A percentile compares a stretch with the other conserved stretches of the same genome.
These are phyloP conservation scores for maize (Zea mays) DNA, from an alignment of 176 grass and related monocot species.

Conservation along the genomic window DNA sequence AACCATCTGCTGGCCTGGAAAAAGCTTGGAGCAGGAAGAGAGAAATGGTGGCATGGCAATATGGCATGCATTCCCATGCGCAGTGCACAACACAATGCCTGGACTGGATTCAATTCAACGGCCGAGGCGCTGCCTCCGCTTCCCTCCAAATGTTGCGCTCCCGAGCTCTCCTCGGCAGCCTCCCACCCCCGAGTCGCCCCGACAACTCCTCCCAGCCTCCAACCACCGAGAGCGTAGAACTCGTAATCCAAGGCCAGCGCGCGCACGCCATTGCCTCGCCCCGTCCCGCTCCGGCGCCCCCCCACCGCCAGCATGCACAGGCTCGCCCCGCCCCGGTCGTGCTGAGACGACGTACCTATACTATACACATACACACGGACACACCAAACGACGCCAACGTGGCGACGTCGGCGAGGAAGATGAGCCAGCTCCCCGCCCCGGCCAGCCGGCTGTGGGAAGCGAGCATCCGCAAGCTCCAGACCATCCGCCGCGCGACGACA, in stretches of 20 bases:
- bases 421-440: slow-evolving; percentile 45
- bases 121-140: not conserved
- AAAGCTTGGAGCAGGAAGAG: not conserved
- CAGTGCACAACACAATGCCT: not conserved
- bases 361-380: not conserved
- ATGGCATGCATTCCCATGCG: not conserved
- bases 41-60: not conserved
- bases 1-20: not conserved
- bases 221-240: not conserved
- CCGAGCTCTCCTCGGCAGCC: slow-evolving; percentile 26
- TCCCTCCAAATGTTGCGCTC: slow-evolving; percentile 45
- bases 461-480: slow-evolving; percentile 54
- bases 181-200: slow-evolving; percentile 30
- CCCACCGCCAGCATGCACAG: not conserved
- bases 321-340: not conserved
- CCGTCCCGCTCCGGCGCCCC: not conserved
- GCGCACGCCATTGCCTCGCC: not conserved
- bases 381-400: not conserved
- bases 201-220: slow-evolving; percentile 47
- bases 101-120: not conserved
- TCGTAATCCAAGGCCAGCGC: slow-evolving; percentile 3
- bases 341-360: not conserved
- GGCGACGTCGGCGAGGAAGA: slow-evolving; percentile 30
- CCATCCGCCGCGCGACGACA: slow-evolving; percentile 33
- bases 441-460: slow-evolving; percentile 58